These are phyloP conservation scores for Puccinia triticina DNA, from an alignment of 1,284 basidiomycete genomes.

Conservation along the genomic window DNA sequence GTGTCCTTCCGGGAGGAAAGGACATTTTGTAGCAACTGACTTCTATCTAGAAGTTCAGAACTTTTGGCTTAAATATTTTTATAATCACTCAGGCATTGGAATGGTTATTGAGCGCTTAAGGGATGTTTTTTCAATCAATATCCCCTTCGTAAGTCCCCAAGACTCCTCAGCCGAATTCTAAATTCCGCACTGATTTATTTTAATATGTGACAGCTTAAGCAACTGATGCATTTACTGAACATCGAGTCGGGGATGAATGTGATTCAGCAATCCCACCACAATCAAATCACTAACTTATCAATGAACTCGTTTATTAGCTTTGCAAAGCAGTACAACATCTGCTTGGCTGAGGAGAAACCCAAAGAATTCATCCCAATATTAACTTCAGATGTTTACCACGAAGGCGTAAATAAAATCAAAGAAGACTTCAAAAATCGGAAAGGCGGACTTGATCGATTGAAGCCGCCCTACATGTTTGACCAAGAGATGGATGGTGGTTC, in stretches of 20 bases:
- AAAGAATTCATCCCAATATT: not conserved
- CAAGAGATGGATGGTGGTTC: not conserved
- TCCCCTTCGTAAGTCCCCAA: not conserved
- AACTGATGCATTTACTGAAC: not conserved
- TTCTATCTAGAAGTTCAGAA: slow-evolving; percentile 27
- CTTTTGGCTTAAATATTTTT: slow-evolving; percentile 37
- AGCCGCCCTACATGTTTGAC: not conserved
- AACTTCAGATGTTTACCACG: not conserved
- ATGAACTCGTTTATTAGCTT: not conserved
- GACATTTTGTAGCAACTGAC: slow-evolving; percentile 28
- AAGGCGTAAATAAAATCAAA: not conserved
- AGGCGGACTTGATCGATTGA: not conserved
- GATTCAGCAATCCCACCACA: slow-evolving; percentile 4
- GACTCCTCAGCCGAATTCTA: not conserved
- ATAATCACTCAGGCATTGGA: slow-evolving; percentile 31
- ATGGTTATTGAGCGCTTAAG: not conserved
- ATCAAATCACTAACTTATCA: not conserved
- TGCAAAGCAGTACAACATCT: slow-evolving; percentile 9
- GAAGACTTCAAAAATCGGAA: not conserved
- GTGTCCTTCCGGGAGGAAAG: not conserved
- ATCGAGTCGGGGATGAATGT: not conserved
- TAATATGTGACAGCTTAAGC: not conserved
- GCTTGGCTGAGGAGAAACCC: not conserved
- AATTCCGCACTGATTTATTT: not conserved
- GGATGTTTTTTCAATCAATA: slow-evolving; percentile 6